Evolutionary conservation across 2,329 filamentous ascomycete species (phyloP).

Genomic region (Orbilia blumenaviensis): DNA sequence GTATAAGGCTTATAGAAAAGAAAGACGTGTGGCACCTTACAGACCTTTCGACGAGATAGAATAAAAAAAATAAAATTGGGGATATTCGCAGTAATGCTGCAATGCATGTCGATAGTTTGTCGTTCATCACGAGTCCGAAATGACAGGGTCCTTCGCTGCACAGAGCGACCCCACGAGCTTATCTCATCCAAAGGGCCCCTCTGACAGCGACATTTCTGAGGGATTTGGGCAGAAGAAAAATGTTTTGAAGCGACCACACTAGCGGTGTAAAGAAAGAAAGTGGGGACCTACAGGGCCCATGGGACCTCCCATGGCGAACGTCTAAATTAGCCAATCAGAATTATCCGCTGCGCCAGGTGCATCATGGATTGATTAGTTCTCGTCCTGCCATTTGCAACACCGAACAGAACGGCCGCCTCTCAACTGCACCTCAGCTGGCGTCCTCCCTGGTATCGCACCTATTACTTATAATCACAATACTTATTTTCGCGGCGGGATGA

Average conservation of each 20-base stretch:
- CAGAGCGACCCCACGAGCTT: constrained; percentile 29
- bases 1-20: too few species aligned
- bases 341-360: constrained; percentile 45
- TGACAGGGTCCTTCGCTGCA: constrained; percentile 31
- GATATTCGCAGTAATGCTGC: background rate
- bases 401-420: constrained; percentile 2
- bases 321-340: constrained; percentile 44
- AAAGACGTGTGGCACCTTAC: background rate
- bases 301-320: constrained; percentile 36
- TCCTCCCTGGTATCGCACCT: constrained; percentile 27
- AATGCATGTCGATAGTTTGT: constrained; percentile 13
- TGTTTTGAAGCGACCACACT: constrained; percentile 10
- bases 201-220: background rate
- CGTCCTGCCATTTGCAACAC: constrained; percentile 47
- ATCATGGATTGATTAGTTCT: constrained; percentile 49
- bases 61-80: background rate
- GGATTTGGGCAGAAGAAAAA: constrained; percentile 22
- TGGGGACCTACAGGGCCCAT: constrained; percentile 46
- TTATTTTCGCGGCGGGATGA: constrained; percentile 24
- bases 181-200: constrained; percentile 31
- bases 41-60: background rate
- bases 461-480: constrained; percentile 28
- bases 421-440: constrained; percentile 42
- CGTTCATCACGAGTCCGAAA: constrained; percentile 16
- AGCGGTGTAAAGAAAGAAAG: constrained; percentile 29